Percentiles rank a stretch among this genome's conserved stretches.
Evolutionary conservation across 176 grass and related monocot species (phyloP).

Genomic region (Cymbopogon citratus): DNA sequence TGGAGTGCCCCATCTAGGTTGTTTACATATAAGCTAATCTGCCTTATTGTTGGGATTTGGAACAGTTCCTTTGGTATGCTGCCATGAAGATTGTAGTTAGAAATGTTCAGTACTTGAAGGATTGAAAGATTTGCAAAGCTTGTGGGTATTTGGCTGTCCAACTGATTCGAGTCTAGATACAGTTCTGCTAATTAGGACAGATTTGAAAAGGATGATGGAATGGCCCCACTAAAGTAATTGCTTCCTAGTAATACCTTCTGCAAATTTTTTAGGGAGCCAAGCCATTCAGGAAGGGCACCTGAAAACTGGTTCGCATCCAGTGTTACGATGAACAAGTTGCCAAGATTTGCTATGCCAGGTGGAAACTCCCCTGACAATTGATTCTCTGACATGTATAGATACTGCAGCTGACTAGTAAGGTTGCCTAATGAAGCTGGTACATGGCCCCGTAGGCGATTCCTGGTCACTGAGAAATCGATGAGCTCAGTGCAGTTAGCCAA

Average conservation of each 20-base stretch:
- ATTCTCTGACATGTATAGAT: neutral
- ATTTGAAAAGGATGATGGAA: constrained; percentile 30
- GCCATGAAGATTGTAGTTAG: constrained; percentile 8
- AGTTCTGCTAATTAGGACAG: constrained; percentile 1
- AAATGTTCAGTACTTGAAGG: constrained; percentile 3
- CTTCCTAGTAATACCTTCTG: neutral
- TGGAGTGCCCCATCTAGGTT: neutral
- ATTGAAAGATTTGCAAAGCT: constrained; percentile 4
- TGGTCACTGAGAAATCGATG: neutral
- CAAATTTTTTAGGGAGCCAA: neutral
- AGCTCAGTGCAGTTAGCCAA: neutral
- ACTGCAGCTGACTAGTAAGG: neutral
- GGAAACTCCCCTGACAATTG: neutral
- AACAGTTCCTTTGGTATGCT: constrained; percentile 11
- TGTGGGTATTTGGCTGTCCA: neutral
- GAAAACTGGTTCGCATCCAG: neutral
- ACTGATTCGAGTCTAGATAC: neutral
- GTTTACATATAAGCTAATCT: constrained; percentile 3
- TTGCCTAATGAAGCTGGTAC: neutral
- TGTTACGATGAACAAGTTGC: neutral
- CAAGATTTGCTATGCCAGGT: neutral
- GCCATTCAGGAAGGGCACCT: neutral
- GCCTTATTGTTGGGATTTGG: neutral
- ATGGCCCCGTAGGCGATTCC: neutral
- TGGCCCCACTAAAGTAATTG: neutral